Conservation (phyloP, 139 green algal species). For the Chlamydomonas schloesseri region DNA sequence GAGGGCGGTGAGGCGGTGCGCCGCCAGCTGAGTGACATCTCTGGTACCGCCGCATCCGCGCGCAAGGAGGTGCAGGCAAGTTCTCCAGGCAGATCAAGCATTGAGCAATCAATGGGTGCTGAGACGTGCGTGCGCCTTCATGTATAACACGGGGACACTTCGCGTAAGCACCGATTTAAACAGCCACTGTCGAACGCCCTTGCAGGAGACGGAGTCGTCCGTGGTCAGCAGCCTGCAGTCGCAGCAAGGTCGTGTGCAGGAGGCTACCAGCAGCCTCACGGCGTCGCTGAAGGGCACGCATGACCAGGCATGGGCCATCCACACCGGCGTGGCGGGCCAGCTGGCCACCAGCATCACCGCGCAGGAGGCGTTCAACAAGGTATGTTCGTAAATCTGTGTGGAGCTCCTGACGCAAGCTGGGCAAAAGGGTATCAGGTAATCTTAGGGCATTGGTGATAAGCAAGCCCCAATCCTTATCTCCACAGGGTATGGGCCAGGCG, state of each 20-base stretch:
- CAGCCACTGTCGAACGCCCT: too few species aligned
- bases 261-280: background rate
- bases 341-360: background rate
- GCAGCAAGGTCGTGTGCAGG: background rate
- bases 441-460: too few species aligned
- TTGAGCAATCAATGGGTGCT: too few species aligned
- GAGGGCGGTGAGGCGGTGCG: background rate
- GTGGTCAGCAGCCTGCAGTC: background rate
- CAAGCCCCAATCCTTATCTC: too few species aligned
- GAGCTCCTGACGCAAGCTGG: background rate
- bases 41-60: background rate
- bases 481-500: background rate
- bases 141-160: too few species aligned
- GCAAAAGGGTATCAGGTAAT: too few species aligned
- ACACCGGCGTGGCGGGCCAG: background rate
- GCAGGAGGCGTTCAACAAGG: background rate
- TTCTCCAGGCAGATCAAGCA: too few species aligned
- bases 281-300: background rate
- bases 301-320: background rate
- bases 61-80: slow-evolving; percentile 7
- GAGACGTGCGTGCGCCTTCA: too few species aligned
- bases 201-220: background rate
- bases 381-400: background rate
- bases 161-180: too few species aligned
- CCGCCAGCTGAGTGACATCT: background rate